Evolutionary conservation across 1,284 basidiomycete genomes (phyloP).

Genomic region (Lignosus rhinocerotis): DNA sequence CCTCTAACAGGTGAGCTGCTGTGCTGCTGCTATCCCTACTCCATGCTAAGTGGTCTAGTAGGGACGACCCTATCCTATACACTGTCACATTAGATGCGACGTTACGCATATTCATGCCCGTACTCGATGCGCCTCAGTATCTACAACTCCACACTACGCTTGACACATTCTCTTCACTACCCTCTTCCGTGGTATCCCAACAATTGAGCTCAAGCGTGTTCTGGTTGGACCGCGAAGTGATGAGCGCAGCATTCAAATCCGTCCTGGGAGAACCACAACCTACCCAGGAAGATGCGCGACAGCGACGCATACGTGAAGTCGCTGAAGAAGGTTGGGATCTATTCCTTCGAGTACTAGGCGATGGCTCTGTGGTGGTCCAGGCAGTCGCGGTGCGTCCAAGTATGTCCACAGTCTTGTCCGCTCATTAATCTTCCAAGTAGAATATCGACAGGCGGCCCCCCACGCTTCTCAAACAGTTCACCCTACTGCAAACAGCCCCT

Average conservation of each 20-base stretch:
- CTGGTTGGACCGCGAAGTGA: slow-evolving; percentile 63
- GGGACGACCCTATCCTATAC: slow-evolving; percentile 76
- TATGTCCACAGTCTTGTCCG: neutral
- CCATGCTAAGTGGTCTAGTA: slow-evolving; percentile 30
- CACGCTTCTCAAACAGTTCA: slow-evolving; percentile 78
- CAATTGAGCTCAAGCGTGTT: slow-evolving; percentile 52
- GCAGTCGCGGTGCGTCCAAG: slow-evolving; percentile 66
- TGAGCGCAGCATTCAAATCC: slow-evolving; percentile 49
- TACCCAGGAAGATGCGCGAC: slow-evolving; percentile 44
- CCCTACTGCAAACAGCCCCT: slow-evolving; percentile 62
- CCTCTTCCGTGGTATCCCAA: slow-evolving; percentile 38
- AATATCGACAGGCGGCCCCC: slow-evolving; percentile 91
- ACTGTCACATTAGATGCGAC: slow-evolving; percentile 76
- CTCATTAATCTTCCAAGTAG: slow-evolving; percentile 34
- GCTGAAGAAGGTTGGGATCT: slow-evolving; percentile 76
- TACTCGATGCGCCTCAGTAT: slow-evolving; percentile 82
- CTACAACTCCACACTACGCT: slow-evolving; percentile 83
- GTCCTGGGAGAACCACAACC: slow-evolving; percentile 35
- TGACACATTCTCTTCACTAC: slow-evolving; percentile 59
- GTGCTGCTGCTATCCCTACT: neutral
- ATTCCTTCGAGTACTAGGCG: slow-evolving; percentile 69
- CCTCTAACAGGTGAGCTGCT: slow-evolving; percentile 61
- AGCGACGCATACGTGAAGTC: slow-evolving; percentile 56
- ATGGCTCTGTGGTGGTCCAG: slow-evolving; percentile 71
- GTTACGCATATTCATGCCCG: slow-evolving; percentile 83